Evolutionary conservation across 1,284 basidiomycete genomes (phyloP).

Genomic region (Cryptococcus sp.): DNA sequence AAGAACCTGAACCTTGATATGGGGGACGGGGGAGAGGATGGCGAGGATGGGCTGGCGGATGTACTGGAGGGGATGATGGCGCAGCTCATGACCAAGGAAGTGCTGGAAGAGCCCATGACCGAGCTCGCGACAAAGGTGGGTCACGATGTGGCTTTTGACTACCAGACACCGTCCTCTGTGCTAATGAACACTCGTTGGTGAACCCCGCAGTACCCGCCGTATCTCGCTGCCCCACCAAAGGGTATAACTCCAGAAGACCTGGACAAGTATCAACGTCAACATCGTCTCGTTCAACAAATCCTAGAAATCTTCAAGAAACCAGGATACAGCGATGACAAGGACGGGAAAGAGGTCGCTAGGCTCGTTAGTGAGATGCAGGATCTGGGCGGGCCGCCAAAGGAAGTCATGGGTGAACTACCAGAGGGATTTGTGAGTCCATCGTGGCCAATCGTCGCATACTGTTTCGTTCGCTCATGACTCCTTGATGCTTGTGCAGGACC

Average conservation of each 20-base stretch:
- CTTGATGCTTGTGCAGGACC: constrained; percentile 29
- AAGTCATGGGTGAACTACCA: constrained; percentile 89
- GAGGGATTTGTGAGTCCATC: constrained; percentile 63
- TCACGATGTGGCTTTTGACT: constrained; percentile 16
- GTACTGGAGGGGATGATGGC: constrained; percentile 91
- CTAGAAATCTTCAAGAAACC: constrained; percentile 73
- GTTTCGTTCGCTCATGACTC: constrained; percentile 1
- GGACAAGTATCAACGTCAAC: constrained; percentile 70
- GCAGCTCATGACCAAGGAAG: constrained; percentile 89
- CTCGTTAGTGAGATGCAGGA: constrained; percentile 50
- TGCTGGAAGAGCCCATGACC: constrained; percentile 88
- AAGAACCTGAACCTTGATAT: constrained; percentile 55
- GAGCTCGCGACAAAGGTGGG: constrained; percentile 81
- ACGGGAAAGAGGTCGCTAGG: constrained; percentile 52
- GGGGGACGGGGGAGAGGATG: constrained; percentile 15
- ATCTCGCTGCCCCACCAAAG: constrained; percentile 64
- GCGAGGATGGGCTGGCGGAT: constrained; percentile 60
- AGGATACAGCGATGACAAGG: constrained; percentile 64
- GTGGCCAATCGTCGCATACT: not conserved
- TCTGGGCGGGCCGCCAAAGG: constrained; percentile 81
- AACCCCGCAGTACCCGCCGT: constrained; percentile 71
- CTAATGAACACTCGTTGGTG: not conserved
- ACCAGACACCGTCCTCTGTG: not conserved
- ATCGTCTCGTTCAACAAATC: constrained; percentile 65
- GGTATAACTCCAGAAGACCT: constrained; percentile 65